Evolutionary conservation across 331 rosid genomes (phyloP), one percentile per base, ranked within the genome.

Genomic region (Arachis monticola): DNA sequence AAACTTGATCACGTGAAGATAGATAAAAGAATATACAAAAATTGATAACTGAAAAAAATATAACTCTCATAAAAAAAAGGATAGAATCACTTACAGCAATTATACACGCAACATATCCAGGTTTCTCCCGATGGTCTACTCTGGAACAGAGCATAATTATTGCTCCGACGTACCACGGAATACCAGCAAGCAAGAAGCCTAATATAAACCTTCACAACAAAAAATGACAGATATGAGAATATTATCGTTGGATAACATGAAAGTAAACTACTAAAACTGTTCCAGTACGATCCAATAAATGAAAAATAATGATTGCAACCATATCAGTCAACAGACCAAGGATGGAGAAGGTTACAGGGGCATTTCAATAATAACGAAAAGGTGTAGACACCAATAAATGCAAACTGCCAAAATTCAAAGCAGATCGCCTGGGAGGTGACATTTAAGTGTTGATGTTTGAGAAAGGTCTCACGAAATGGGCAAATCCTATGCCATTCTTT

Each of bases 111-210:
- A 90, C 14, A 50, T 78, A 85, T 81, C 99, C 99, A 1, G 99
- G 97, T 83, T 86, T 95, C 89, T 92, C 99, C 61, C 97, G 83
- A 77, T 83, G 48, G 80, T 95, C 96, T 42, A 87, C 73, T 81
- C 97, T 76, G 67, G 86, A 75, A 77, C 90, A 92, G 60, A 88
- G 57, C 59, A 90, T 50, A 77, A 90, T 47, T 60, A 92, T 40
- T 8, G 88, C 97, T n/a, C 97, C 99, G 66, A 76, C 78, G 74
- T 87, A 95, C 99, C 99, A 95, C 0, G 97, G 99, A 62, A 95
- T 60, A 32, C 83, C 87, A 81, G 52, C 87, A 57, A 95, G 82
- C 72, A 90, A 70, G 86, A 95, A 95, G 64, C 99, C 99, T 67
- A 92, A 74, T 50, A 95, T 88, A 78, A 95, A 92, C 96, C 99